Conservation (phyloP, 495 filamentous ascomycete genomes). For the Hypoxylon rickii region DNA sequence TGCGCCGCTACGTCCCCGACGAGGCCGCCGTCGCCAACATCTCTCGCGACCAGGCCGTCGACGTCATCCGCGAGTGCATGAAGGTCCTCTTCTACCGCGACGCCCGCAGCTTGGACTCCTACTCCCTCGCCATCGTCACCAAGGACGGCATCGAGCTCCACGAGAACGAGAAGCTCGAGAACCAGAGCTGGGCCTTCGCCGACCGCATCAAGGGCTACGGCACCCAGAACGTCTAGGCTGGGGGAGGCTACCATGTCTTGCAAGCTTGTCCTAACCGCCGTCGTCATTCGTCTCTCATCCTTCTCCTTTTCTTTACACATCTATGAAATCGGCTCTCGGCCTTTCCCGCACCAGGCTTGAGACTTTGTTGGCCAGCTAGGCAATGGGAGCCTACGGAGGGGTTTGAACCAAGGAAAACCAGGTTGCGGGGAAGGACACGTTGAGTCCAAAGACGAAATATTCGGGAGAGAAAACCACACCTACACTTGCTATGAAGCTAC, state of each 20-base stretch:
- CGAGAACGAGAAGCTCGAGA: conserved; percentile 71
- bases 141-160: conserved; percentile 82
- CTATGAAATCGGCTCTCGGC: too few relatives aligned
- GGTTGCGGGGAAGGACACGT: too few relatives aligned
- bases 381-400: too few relatives aligned
- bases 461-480: not conserved
- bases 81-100: conserved; percentile 98
- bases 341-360: too few relatives aligned
- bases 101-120: conserved; percentile 87
- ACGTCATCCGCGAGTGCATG: conserved; percentile 86
- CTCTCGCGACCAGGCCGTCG: conserved; percentile 77
- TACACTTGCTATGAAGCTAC: not conserved
- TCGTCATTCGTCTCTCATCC: not conserved
- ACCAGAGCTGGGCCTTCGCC: conserved; percentile 97
- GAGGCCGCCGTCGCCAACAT: conserved; percentile 73
- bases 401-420: too few relatives aligned
- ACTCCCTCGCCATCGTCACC: conserved; percentile 87
- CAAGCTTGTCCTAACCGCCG: too few relatives aligned
- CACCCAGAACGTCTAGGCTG: conserved; percentile 51
- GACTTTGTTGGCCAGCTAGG: too few relatives aligned
- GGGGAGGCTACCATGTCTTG: not conserved
- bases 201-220: conserved; percentile 71
- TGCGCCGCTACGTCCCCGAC: conserved; percentile 80
- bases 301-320: too few relatives aligned
- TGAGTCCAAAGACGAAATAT: not conserved